Percentiles rank a stretch among this genome's conserved stretches.
phyloP scores from a whole-genome alignment of 208 protist genomes.

The Angomonas deanei region DNA sequence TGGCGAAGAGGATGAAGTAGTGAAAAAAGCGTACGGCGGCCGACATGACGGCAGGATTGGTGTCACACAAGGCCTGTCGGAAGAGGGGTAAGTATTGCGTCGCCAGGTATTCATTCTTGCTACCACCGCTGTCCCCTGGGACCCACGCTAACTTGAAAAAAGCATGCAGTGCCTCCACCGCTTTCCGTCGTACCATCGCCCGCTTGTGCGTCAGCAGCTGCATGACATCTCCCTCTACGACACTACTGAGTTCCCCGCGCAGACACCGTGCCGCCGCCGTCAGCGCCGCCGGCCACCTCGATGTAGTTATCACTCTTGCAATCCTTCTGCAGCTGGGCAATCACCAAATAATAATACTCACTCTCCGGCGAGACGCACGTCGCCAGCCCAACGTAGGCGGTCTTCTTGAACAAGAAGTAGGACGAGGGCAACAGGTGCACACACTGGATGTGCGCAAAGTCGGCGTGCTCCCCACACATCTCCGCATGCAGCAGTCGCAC shows the following conservation, averaged over 20 bases:
- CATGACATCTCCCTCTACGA: slow-evolving; percentile 69
- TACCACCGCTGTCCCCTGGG: slow-evolving; percentile 2
- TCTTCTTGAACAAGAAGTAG: slow-evolving; percentile 58
- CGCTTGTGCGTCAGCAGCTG: slow-evolving; percentile 38
- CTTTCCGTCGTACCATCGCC: slow-evolving; percentile 92
- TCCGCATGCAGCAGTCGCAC: slow-evolving; percentile 93
- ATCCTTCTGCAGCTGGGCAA: slow-evolving; percentile 93
- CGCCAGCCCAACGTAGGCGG: slow-evolving; percentile 90
- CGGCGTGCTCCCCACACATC: slow-evolving; percentile 90
- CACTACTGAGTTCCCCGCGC: slow-evolving; percentile 83
- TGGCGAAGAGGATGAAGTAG: neutral
- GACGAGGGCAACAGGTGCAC: slow-evolving; percentile 92
- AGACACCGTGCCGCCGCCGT: slow-evolving; percentile 84
- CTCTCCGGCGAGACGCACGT: slow-evolving; percentile 82
- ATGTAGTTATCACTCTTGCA: slow-evolving; percentile 88
- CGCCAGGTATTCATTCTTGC: neutral
- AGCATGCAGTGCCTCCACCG: slow-evolving; percentile 81
- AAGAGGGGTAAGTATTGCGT: slow-evolving; percentile 18
- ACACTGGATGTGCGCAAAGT: slow-evolving; percentile 94
- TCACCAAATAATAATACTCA: slow-evolving; percentile 92
- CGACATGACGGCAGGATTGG: slow-evolving; percentile 95
- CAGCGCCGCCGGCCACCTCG: slow-evolving; percentile 85
- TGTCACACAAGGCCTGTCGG: slow-evolving; percentile 87
- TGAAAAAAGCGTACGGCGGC: slow-evolving; percentile 54
- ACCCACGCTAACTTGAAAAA: slow-evolving; percentile 53